A percentile compares a stretch with the other conserved stretches of the same genome.
These are phyloP conservation scores for Ophiostoma quercus DNA, from an alignment of 2,329 filamentous ascomycete genomes.

Conservation along the genomic window DNA sequence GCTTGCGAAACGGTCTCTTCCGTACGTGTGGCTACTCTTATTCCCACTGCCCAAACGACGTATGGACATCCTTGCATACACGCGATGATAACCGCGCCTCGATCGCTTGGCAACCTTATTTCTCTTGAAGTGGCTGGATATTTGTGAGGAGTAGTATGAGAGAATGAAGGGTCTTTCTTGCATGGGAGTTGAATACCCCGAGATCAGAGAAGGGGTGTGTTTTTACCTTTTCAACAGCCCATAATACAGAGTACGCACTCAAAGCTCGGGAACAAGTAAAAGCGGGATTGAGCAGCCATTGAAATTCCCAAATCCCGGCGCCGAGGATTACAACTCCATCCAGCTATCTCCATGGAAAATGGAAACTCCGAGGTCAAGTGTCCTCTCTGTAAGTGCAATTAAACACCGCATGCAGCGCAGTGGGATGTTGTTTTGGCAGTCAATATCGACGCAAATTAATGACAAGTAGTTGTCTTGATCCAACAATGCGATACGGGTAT, in stretches of 20 bases:
- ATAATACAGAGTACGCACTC: too few species aligned
- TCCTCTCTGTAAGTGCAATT: neutral
- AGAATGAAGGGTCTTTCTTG: neutral
- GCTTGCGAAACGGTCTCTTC: neutral
- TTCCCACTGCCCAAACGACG: neutral
- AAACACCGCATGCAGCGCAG: neutral
- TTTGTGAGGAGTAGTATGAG: neutral
- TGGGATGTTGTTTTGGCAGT: too few species aligned
- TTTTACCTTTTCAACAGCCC: too few species aligned
- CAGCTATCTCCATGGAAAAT: neutral
- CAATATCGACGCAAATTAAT: neutral
- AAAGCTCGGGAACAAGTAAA: neutral
- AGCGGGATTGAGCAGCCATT: neutral
- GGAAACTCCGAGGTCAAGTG: constrained; percentile 1
- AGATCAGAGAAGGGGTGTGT: neutral
- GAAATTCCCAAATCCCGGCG: neutral
- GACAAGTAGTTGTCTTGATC: neutral
- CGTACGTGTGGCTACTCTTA: neutral
- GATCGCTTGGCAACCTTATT: constrained; percentile 6
- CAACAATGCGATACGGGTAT: neutral
- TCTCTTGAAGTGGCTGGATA: neutral
- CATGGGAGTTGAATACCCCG: constrained; percentile 8
- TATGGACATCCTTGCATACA: neutral
- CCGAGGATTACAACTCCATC: neutral
- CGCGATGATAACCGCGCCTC: neutral